Percentiles rank a stretch among this genome's conserved stretches.
Conservation (phyloP, 768 basidiomycete genomes). For the Naganishia onofrii region DNA sequence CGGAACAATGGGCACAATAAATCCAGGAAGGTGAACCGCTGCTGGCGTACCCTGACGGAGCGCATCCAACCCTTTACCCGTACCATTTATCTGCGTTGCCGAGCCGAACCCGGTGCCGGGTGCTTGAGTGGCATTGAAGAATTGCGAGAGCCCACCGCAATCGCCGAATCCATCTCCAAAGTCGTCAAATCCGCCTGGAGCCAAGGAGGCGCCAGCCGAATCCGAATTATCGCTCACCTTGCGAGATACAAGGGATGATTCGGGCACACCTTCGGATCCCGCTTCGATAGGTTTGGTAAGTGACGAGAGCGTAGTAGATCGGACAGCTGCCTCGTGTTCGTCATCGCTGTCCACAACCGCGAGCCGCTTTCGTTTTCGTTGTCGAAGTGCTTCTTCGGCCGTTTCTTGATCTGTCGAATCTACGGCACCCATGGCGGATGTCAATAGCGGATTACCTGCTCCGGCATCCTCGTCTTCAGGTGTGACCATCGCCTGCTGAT, state of each 20-base stretch:
- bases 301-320: background rate
- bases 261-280: constrained; percentile 18
- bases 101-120: background rate
- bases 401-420: background rate
- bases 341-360: constrained; percentile 20
- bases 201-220: background rate
- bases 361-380: constrained; percentile 14
- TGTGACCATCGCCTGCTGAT: background rate
- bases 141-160: constrained; percentile 24
- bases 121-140: constrained; percentile 28
- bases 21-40: background rate
- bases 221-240: background rate
- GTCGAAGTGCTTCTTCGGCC: constrained; percentile 1
- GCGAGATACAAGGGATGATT: constrained; percentile 10
- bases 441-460: background rate
- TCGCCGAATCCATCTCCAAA: constrained; percentile 17
- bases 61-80: constrained; percentile 13
- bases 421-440: constrained; percentile 12
- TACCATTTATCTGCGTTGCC: background rate
- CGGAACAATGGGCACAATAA: constrained; percentile 8
- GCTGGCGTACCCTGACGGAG: constrained; percentile 19
- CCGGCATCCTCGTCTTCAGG: background rate
- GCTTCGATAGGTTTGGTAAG: background rate
- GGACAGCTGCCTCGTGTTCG: background rate
- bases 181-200: constrained; percentile 10